Conservation (phyloP, 192 early-diverging fungal species). For the Gigaspora rosea region DNA sequence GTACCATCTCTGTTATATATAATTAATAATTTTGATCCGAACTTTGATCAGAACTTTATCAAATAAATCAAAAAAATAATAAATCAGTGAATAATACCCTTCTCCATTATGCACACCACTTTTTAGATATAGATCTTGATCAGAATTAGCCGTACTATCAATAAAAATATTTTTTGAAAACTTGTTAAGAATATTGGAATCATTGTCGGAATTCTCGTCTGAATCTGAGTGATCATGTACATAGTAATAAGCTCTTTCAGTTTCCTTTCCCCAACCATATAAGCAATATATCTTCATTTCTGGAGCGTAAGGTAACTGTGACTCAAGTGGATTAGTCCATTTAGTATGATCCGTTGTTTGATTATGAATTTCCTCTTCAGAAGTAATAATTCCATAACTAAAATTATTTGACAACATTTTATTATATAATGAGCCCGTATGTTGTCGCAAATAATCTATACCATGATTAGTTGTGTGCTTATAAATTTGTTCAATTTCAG, state of each 20-base stretch:
- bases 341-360: slow-evolving; percentile 59
- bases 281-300: slow-evolving; percentile 79
- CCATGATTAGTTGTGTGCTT: slow-evolving; percentile 8
- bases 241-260: slow-evolving; percentile 87
- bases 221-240: slow-evolving; percentile 35
- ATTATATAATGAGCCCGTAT: slow-evolving; percentile 50
- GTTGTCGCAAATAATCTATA: slow-evolving; percentile 56
- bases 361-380: slow-evolving; percentile 59
- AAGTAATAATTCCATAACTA: slow-evolving; percentile 64
- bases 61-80: neutral
- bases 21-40: neutral
- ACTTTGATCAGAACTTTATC: neutral
- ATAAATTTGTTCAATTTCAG: neutral
- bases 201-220: slow-evolving; percentile 27
- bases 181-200: neutral
- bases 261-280: slow-evolving; percentile 77
- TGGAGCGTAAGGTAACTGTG: slow-evolving; percentile 68
- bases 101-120: slow-evolving; percentile 69
- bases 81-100: slow-evolving; percentile 43
- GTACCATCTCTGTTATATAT: slow-evolving; percentile 74
- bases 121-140: slow-evolving; percentile 56
- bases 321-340: slow-evolving; percentile 83
- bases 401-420: slow-evolving; percentile 59
- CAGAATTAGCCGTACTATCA: slow-evolving; percentile 55
- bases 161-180: slow-evolving; percentile 45